Base-by-base conservation (phyloP, 2,329 filamentous ascomycete genomes). In the Saccharata proteae region DNA sequence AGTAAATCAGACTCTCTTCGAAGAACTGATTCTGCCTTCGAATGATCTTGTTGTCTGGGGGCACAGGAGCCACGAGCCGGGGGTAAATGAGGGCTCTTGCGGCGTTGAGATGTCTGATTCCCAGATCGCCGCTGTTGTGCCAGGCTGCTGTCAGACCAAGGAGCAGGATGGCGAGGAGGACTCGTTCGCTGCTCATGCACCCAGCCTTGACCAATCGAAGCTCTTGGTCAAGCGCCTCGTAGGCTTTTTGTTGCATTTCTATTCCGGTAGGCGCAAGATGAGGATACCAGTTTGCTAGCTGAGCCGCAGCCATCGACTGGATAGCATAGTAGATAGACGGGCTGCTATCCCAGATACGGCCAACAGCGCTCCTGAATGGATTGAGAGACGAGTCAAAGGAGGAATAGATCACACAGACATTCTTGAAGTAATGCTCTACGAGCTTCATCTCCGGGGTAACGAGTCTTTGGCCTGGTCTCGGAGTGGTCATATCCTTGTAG, bases 231-330 rank as follows among this genome's bases (percentile, higher is more conserved):
- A 71, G 56, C n/a, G 62, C 62, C 12, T 64, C 61, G 16, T 65
- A 57, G 4, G 64, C 65, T 42, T 71, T 67, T 34, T 57, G 56
- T 37, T 66, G 69, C 53, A 66, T 64, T 40, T 62, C 65, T 16
- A 59, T 51, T 5, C 63, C 69, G 16, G 63, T 58, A 6, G 54
- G 57, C 15, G 55, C 62, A 57, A 67, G 71, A 30, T 61, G 59
- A 4, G 62, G 69, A 34, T 70, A 71, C 33, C 70, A 58, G 43
- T 73, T 70, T 1, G 70, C 65, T 0, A 76, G 53, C 13, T 71
- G 71, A 3, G 71, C 71, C 6, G 71, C 70, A 2, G 71, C 69
- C 71, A 76, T 77, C 40, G 71, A 74, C 41, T 75, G 71, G 26
- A 75, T 71, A 2, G 69, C 69, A 27, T 67, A 71, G 42, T 68